Conservation (phyloP, 495 filamentous ascomycete species). For the Aspergillus homomorphus region DNA sequence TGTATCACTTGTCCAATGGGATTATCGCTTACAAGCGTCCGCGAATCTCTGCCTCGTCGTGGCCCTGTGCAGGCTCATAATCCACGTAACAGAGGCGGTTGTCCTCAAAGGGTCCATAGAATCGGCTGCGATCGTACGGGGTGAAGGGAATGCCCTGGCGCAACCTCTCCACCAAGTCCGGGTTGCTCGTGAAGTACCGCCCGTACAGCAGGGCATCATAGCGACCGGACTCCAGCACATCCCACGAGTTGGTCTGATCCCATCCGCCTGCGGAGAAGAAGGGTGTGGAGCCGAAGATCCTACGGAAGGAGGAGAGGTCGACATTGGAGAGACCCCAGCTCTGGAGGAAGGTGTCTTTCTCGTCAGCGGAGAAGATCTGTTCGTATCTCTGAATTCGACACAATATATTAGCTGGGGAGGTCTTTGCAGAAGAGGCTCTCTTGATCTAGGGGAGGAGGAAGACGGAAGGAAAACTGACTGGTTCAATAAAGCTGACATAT, state of each 20-base stretch:
- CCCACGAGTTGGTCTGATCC: constrained; percentile 46
- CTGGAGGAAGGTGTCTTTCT: constrained; percentile 44
- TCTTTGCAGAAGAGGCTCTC: no score
- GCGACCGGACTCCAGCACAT: constrained; percentile 38
- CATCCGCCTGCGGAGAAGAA: constrained; percentile 49
- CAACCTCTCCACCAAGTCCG: constrained; percentile 23
- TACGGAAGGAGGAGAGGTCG: constrained; percentile 36
- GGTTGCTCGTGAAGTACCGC: constrained; percentile 25
- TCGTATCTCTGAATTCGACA: constrained; percentile 40
- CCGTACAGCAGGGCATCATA: constrained; percentile 37
- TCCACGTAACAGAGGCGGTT: constrained; percentile 32
- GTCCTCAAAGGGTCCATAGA: constrained; percentile 36
- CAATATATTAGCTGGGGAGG: background rate
- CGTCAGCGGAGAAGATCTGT: constrained; percentile 42
- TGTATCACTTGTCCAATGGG: no score
- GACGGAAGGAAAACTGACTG: constrained; percentile 27
- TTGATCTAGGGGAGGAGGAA: background rate
- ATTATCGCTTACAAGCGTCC: background rate
- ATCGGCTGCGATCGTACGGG: constrained; percentile 21
- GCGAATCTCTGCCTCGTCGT: background rate
- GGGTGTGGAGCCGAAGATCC: constrained; percentile 46
- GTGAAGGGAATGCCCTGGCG: constrained; percentile 12
- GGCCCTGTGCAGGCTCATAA: constrained; percentile 23
- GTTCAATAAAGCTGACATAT: constrained; percentile 54
- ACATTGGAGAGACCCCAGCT: constrained; percentile 43